Evolutionary conservation across 2,329 filamentous ascomycete genomes (phyloP), one percentile per base, ranked within the genome.

Genomic region (Penicillium sp.): DNA sequence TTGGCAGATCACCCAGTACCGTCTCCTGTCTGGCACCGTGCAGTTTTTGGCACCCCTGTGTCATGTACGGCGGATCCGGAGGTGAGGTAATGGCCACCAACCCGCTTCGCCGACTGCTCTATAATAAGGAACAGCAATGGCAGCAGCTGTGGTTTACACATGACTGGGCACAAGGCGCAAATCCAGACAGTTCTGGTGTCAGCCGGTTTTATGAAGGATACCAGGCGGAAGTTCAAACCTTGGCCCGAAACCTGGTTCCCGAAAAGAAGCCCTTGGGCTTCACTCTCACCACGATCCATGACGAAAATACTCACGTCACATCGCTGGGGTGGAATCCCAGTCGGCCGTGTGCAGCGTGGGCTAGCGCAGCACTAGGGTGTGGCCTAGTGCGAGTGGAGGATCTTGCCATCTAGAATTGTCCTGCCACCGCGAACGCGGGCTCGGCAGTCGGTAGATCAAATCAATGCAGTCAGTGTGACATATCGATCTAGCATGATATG

Each of bases 281-380:
- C n/a, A 61, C 64, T 50, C 60, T 68, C 38, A 67, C 72, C 24
- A 70, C 71, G 3, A 74, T 86, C 9, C 79, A 83, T 58, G 84
- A 88, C 48, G 79, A 84, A 42, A 71, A 78, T 54, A 84, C 81
- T 8, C 78, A 83, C 41, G 72, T 88, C 55, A 82, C 82, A 4
- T 73, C 77, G 1, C 71, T 86, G 23, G 77, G 78, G 35, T 88
- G 85, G 85, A 88, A 88, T 61, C 82, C 84, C 1, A 87, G 88
- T 58, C 65, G 75, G 31, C 72, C 75, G n/a, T 84, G 77, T 58
- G 82, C 83, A 10, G 84, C 78, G 57, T 87, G 85, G 84, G 82
- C 81, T 2, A 83, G 83, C 8, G 80, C 79, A 3, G 83, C 81
- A 0, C 78, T 86, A 76, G 85, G 78, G 0, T 87, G 82, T 25